Conservation (phyloP, 2,329 filamentous ascomycete genomes). For the Xylariaceae sp. region DNA sequence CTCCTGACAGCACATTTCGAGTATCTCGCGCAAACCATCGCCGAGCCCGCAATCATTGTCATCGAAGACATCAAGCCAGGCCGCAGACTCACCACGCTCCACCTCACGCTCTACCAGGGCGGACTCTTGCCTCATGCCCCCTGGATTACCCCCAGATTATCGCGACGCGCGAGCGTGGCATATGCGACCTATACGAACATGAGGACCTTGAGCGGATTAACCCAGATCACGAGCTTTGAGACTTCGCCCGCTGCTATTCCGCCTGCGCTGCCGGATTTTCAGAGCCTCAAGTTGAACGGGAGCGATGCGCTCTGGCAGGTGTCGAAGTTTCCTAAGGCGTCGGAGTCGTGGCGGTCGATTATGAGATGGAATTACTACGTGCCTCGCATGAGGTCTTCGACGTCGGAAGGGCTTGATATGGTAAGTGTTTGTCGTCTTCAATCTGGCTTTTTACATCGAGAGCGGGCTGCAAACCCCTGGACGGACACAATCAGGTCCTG, state of each 20-base stretch:
- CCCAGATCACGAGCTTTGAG: constrained; percentile 16
- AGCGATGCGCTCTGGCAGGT: not conserved
- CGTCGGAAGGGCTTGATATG: not conserved
- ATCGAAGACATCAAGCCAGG: constrained; percentile 27
- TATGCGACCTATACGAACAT: constrained; percentile 19
- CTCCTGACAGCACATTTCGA: constrained; percentile 22
- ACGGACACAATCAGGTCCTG: not conserved
- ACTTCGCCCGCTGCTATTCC: constrained; percentile 1
- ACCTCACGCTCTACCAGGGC: constrained; percentile 25
- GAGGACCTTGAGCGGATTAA: constrained; percentile 6
- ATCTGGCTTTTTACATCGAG: not conserved
- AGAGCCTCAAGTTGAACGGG: not conserved
- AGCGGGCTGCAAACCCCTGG: not conserved
- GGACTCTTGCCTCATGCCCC: constrained; percentile 13
- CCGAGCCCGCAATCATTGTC: constrained; percentile 20
- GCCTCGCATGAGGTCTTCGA: not conserved
- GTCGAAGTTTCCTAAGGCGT: not conserved
- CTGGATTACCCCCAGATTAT: constrained; percentile 15
- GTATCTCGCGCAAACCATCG: constrained; percentile 17
- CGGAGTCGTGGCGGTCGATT: not conserved
- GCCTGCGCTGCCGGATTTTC: constrained; percentile 13
- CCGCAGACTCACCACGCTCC: constrained; percentile 21
- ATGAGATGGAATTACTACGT: not conserved
- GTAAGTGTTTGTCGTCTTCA: not conserved
- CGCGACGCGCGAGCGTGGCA: constrained; percentile 14